These are phyloP conservation scores for Neodidymelliopsis sp. DNA, from an alignment of 2,329 filamentous ascomycete genomes.

Conservation along the genomic window DNA sequence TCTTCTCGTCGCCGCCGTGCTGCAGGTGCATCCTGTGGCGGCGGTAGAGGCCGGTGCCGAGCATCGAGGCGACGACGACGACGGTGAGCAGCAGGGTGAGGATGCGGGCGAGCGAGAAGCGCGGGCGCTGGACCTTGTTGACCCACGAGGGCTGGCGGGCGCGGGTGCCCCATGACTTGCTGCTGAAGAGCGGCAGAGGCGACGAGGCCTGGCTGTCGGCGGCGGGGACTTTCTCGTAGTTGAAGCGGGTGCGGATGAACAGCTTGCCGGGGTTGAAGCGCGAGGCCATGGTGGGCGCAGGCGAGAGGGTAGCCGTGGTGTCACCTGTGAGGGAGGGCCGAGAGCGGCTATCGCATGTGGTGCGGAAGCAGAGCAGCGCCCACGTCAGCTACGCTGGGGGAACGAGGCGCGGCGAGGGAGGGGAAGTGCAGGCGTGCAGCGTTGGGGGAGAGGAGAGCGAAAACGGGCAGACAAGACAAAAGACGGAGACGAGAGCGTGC, in stretches of 20 bases:
- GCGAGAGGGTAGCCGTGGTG: conserved; percentile 7
- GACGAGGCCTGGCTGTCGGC: conserved; percentile 52
- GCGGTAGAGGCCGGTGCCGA: conserved; percentile 53
- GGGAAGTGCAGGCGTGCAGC: conserved; percentile 17
- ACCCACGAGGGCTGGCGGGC: conserved; percentile 47
- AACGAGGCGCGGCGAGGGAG: conserved; percentile 25
- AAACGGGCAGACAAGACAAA: conserved; percentile 13
- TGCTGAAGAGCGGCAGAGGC: conserved; percentile 49
- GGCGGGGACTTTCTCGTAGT: conserved; percentile 56
- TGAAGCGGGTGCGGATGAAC: conserved; percentile 53
- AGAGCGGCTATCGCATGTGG: conserved; percentile 44
- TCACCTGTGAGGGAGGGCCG: conserved; percentile 9
- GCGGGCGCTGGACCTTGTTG: conserved; percentile 51
- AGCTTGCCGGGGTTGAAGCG: conserved; percentile 57
- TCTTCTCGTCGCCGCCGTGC: conserved; percentile 43
- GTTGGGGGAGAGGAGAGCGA: conserved; percentile 10
- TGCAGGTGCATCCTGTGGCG: conserved; percentile 45
- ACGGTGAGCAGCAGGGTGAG: conserved; percentile 52
- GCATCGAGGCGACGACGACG: conserved; percentile 51
- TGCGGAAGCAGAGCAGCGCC: conserved; percentile 24
- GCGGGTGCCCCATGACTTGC: conserved; percentile 47
- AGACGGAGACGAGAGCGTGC: conserved; percentile 2
- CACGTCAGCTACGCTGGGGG: conserved; percentile 3
- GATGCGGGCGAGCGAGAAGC: conserved; percentile 53
- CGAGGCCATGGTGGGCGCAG: conserved; percentile 39